Evolutionary conservation across 2,329 filamentous ascomycete species (phyloP), one percentile per base, ranked within the genome.

Genomic region (Dendryphion nanum): DNA sequence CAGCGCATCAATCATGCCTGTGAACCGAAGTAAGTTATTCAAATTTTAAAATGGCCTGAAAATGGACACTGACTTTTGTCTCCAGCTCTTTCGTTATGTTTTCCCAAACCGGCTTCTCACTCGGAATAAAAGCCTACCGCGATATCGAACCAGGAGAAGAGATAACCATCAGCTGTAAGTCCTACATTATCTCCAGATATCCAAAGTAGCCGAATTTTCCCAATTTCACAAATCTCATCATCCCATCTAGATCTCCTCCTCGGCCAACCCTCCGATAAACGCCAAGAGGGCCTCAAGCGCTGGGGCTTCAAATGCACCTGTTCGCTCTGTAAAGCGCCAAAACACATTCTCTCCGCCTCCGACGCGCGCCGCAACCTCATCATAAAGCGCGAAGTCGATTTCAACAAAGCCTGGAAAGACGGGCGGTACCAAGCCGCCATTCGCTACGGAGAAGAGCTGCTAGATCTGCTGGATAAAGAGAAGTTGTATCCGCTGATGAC

Each of bases 261-360:
- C 18, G 51, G 51, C 16, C 34, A 43, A 4, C 39, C 53, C 15
- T 44, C 30, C 4, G 0, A 23, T 0, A 18, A 44, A 16, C 47
- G 53, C 24, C 30, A 38, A 18, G 8, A 31, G 5, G 24, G 34
- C 5, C 42, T 56, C 33, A 21, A 40, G 1, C 28, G 18, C 10
- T 58, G 54, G 54, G 53, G 48, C 16, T 58, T 58, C 44, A 47
- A 28, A n/a, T 57, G 55, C 32, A 47, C 43, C 17, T 58, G 51
- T 37, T 13, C 28, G 13, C 44, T 58, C 6, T 58, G 54, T 37
- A 28, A 28, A 5, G 36, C 41, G 0, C 31, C 47, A 0, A 0
- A 29, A 2, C 6, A 17, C 23, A 35, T 41, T 12, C 38, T 38
- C 21, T 7, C 38, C 29, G 40, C 38, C 6, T 51, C 48, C 1